phyloP scores from a whole-genome alignment of 108 stramenopile genomes.

The Fragilaria radians region DNA sequence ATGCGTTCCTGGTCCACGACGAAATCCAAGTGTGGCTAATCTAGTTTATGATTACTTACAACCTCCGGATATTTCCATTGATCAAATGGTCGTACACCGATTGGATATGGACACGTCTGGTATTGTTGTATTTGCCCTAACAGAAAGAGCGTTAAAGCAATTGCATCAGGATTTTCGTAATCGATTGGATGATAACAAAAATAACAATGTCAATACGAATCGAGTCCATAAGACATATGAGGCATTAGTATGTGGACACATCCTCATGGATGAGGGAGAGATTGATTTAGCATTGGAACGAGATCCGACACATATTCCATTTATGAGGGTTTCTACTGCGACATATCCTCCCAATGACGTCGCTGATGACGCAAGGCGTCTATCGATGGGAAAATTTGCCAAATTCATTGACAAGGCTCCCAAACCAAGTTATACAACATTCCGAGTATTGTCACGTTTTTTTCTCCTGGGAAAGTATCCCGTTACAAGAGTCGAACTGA shows the following conservation, averaged over 20 bases:
- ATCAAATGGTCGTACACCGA: slow-evolving; percentile 72
- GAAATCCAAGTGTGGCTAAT: slow-evolving; percentile 54
- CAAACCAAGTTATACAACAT: slow-evolving; percentile 48
- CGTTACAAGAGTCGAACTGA: slow-evolving; percentile 46
- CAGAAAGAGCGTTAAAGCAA: slow-evolving; percentile 30
- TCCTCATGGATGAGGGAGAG: slow-evolving; percentile 38
- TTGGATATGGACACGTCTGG: slow-evolving; percentile 82
- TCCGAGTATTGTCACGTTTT: slow-evolving; percentile 38
- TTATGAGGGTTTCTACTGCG: slow-evolving; percentile 58
- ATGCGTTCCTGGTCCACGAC: slow-evolving; percentile 61
- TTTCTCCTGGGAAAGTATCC: slow-evolving; percentile 25
- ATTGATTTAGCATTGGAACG: slow-evolving; percentile 64
- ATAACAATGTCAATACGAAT: no score
- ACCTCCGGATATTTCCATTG: slow-evolving; percentile 26
- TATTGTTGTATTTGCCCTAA: slow-evolving; percentile 60
- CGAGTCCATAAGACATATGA: slow-evolving; percentile 40
- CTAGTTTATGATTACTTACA: slow-evolving; percentile 32
- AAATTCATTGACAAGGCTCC: slow-evolving; percentile 53
- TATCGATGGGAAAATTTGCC: slow-evolving; percentile 31
- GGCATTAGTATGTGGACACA: slow-evolving; percentile 34
- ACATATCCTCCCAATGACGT: background rate
- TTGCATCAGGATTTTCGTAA: slow-evolving; percentile 54
- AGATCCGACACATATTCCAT: slow-evolving; percentile 67
- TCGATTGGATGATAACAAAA: slow-evolving; percentile 14
- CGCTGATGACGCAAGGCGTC: slow-evolving; percentile 15